Evolutionary conservation across 768 basidiomycete genomes (phyloP).

Genomic region (Mycena galopus): DNA sequence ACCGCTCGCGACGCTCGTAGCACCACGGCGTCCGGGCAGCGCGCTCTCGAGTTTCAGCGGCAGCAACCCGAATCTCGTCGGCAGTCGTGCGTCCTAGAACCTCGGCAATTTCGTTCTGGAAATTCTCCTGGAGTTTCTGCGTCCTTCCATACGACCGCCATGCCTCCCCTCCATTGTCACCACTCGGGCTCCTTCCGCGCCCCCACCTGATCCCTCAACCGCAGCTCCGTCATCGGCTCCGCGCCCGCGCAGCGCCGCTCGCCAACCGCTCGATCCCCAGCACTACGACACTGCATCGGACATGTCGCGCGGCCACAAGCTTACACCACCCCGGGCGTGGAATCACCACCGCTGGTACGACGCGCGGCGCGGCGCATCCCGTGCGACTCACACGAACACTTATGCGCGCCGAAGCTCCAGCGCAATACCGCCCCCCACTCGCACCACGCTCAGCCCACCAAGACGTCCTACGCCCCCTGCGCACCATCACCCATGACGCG

Average conservation of each 20-base stretch:
- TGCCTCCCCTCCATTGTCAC: not conserved
- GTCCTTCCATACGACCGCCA: not conserved
- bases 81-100: not conserved
- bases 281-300: not conserved
- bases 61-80: too few species aligned
- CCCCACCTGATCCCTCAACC: not conserved
- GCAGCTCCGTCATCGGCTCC: not conserved
- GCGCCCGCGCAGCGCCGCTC: too few species aligned
- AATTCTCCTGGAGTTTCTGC: not conserved
- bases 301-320: too few species aligned
- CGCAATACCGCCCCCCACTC: not conserved
- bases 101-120: not conserved
- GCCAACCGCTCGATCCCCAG: too few species aligned
- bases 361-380: not conserved
- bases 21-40: slow-evolving; percentile 77
- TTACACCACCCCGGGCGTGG: not conserved
- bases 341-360: not conserved
- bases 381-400: not conserved
- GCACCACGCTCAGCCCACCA: not conserved
- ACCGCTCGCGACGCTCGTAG: slow-evolving; percentile 73
- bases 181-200: not conserved
- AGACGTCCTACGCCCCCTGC: not conserved
- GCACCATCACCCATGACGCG: not conserved
- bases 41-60: slow-evolving; percentile 55
- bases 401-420: not conserved